phyloP scores from a whole-genome alignment of 305 asterid species.

The Solanum hybrid region DNA sequence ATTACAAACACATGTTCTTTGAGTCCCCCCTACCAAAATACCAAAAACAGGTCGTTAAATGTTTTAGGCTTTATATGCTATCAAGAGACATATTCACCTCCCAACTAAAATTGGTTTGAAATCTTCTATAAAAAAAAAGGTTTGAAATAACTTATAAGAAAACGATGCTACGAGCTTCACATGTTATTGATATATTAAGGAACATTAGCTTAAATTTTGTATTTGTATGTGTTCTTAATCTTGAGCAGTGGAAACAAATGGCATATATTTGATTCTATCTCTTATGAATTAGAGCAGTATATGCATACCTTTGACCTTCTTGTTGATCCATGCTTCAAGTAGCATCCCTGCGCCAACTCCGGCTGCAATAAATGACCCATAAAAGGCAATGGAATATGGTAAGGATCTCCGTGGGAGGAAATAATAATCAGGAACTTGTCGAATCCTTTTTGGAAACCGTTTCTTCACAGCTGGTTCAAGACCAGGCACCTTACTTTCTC shows the following conservation, averaged over 20 bases:
- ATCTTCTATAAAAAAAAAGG: not conserved
- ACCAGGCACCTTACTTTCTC: constrained; percentile 21
- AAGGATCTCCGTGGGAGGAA: constrained; percentile 72
- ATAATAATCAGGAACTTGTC: constrained; percentile 75
- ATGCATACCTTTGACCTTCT: constrained; percentile 59
- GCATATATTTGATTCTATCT: not conserved
- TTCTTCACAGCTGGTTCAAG: constrained; percentile 48
- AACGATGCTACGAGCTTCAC: not conserved
- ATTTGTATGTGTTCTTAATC: not conserved
- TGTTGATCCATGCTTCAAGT: constrained; percentile 65
- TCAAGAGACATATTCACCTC: not conserved
- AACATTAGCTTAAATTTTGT: not conserved
- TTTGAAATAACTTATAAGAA: not conserved
- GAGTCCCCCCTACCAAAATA: not conserved
- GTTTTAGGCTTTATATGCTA: not conserved
- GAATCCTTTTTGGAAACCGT: constrained; percentile 40
- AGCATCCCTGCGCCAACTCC: constrained; percentile 94
- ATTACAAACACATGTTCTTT: not conserved
- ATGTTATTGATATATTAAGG: not conserved
- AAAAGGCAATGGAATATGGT: constrained; percentile 31
- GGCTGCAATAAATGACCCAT: constrained; percentile 62
- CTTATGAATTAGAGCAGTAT: not conserved
- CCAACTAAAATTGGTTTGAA: not conserved
- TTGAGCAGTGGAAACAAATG: not conserved
- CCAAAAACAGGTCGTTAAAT: not conserved